Evolutionary conservation across 495 filamentous ascomycete genomes (phyloP).

Genomic region (Letharia columbiana): DNA sequence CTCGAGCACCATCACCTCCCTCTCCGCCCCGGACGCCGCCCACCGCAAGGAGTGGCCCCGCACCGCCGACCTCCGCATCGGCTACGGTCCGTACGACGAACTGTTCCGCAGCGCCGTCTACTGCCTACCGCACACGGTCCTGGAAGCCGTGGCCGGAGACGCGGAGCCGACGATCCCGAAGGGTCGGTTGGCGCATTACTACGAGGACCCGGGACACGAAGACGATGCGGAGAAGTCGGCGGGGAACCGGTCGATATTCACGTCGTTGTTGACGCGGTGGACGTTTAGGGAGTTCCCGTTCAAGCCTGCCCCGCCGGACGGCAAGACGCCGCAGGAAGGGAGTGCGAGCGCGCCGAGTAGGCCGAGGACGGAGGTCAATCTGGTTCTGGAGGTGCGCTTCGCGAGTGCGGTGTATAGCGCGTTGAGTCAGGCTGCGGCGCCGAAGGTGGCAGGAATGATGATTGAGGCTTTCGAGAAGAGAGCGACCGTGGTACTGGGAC

Average conservation of each 20-base stretch:
- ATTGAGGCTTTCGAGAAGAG: slow-evolving; percentile 87
- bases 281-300: slow-evolving; percentile 44
- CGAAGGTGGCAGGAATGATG: slow-evolving; percentile 78
- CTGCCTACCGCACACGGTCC: slow-evolving; percentile 57
- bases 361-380: slow-evolving; percentile 55
- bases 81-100: slow-evolving; percentile 75
- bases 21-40: slow-evolving; percentile 38
- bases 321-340: slow-evolving; percentile 24
- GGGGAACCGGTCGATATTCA: slow-evolving; percentile 50
- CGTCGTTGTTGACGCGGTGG: slow-evolving; percentile 73
- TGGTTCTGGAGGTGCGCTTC: slow-evolving; percentile 74
- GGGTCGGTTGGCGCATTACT: slow-evolving; percentile 30
- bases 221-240: not conserved
- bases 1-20: slow-evolving; percentile 57
- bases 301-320: slow-evolving; percentile 29
- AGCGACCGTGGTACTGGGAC: slow-evolving; percentile 24
- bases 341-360: slow-evolving; percentile 25
- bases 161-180: slow-evolving; percentile 35
- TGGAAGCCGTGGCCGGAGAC: slow-evolving; percentile 72
- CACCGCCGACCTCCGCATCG: slow-evolving; percentile 70
- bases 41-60: slow-evolving; percentile 51
- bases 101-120: slow-evolving; percentile 66
- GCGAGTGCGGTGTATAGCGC: slow-evolving; percentile 73
- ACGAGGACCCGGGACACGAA: not conserved
- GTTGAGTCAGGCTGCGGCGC: slow-evolving; percentile 68